Evolutionary conservation across 345 rosid species (phyloP).

Genomic region (Syzygium aqueum): DNA sequence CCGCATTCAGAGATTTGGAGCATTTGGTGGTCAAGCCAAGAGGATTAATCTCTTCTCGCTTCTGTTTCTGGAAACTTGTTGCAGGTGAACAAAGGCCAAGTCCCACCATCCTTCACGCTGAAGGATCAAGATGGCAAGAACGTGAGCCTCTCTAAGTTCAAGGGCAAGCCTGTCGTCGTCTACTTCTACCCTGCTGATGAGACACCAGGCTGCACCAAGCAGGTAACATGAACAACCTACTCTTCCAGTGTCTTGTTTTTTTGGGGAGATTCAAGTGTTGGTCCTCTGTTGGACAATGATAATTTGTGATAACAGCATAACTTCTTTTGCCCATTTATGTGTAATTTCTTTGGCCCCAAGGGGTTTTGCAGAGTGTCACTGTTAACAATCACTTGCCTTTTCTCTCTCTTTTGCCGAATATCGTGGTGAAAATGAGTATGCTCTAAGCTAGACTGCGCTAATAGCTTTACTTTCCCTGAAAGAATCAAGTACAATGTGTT

Average conservation of each 20-base stretch:
- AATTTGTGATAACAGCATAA: not conserved
- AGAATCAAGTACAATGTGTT: not conserved
- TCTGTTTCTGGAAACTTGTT: not conserved
- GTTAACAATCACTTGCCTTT: not conserved
- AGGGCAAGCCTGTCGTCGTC: slow-evolving; percentile 91
- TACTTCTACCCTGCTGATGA: slow-evolving; percentile 99
- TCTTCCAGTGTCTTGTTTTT: not conserved
- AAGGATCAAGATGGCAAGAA: slow-evolving; percentile 85
- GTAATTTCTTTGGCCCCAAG: not conserved
- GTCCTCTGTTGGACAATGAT: not conserved
- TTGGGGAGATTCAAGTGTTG: not conserved
- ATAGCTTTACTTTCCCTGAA: not conserved
- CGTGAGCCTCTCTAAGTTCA: slow-evolving; percentile 62
- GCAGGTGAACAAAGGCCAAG: slow-evolving; percentile 72
- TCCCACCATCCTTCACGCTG: slow-evolving; percentile 72
- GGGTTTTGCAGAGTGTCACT: not conserved
- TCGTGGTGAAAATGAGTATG: not conserved
- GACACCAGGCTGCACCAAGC: slow-evolving; percentile 90
- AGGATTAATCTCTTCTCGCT: not conserved
- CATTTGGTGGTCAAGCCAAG: not conserved
- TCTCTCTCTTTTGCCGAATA: not conserved
- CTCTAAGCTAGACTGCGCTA: not conserved
- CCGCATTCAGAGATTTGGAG: not conserved
- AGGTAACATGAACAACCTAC: slow-evolving; percentile 29
- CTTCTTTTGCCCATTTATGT: not conserved